Evolutionary conservation across 2,329 filamentous ascomycete species (phyloP).

Genomic region (Calonectria pseudoreteaudii): DNA sequence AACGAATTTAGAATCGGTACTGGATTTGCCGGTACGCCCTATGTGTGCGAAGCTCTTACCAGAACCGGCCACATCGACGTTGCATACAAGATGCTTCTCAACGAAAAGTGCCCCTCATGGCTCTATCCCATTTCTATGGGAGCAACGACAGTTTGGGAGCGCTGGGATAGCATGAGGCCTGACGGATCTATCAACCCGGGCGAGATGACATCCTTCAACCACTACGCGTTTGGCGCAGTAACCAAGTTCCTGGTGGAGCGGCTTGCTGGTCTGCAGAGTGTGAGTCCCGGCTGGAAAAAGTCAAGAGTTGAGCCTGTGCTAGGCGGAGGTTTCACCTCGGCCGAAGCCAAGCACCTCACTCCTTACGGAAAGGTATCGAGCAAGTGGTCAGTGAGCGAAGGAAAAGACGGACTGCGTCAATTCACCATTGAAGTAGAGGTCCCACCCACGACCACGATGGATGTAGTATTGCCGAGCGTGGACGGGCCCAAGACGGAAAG

Average conservation of each 20-base stretch:
- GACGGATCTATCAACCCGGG: conserved; percentile 53
- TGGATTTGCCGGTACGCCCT: conserved; percentile 54
- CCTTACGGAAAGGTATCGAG: conserved; percentile 37
- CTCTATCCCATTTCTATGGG: conserved; percentile 53
- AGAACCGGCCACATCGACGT: conserved; percentile 33
- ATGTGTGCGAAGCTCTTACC: conserved; percentile 37
- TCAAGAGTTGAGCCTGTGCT: conserved; percentile 31
- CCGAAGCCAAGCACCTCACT: conserved; percentile 33
- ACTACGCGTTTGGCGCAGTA: conserved; percentile 55
- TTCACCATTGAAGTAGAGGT: conserved; percentile 28
- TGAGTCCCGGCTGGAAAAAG: conserved; percentile 43
- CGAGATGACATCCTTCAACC: conserved; percentile 56
- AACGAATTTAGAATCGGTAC: conserved; percentile 38
- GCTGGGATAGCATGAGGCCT: conserved; percentile 54
- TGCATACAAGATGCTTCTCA: conserved; percentile 52
- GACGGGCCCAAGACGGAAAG: conserved; percentile 19
- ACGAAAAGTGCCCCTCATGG: conserved; percentile 52
- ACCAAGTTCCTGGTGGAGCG: conserved; percentile 50
- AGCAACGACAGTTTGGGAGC: conserved; percentile 56
- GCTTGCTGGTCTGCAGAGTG: conserved; percentile 36
- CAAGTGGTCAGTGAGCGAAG: conserved; percentile 35
- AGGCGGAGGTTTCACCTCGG: conserved; percentile 34
- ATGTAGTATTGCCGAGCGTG: conserved; percentile 31
- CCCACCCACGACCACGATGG: conserved; percentile 34
- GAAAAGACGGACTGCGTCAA: not conserved